These are phyloP conservation scores for Talaromyces proteolyticus DNA, from an alignment of 495 filamentous ascomycete species.

Conservation along the genomic window DNA sequence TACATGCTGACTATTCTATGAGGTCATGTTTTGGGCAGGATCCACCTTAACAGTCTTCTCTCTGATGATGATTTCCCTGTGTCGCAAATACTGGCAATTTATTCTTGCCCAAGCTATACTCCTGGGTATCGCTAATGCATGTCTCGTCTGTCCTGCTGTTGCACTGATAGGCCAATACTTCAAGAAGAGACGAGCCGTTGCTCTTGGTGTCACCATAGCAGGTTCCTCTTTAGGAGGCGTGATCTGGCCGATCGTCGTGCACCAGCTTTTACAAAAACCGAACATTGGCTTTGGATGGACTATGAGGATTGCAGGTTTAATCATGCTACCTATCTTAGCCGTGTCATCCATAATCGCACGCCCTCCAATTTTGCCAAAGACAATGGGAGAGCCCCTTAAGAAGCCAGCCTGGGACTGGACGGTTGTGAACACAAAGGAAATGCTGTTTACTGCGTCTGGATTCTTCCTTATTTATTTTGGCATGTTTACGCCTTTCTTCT, in stretches of 20 bases:
- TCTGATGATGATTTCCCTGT: conserved; percentile 54
- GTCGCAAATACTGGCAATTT: conserved; percentile 55
- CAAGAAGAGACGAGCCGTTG: conserved; percentile 43
- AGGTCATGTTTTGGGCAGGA: conserved; percentile 24
- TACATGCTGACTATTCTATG: no score
- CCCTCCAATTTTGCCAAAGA: conserved; percentile 34
- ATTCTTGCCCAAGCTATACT: conserved; percentile 56
- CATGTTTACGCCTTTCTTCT: conserved; percentile 44
- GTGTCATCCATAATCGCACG: conserved; percentile 30
- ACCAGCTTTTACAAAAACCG: conserved; percentile 22
- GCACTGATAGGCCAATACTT: conserved; percentile 51
- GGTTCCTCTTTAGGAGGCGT: conserved; percentile 56
- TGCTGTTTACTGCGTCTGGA: conserved; percentile 43
- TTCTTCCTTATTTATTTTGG: conserved; percentile 40
- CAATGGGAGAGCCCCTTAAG: neutral
- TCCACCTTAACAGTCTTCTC: conserved; percentile 29
- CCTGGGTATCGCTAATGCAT: conserved; percentile 40
- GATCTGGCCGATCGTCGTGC: conserved; percentile 39
- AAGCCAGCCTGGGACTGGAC: conserved; percentile 3
- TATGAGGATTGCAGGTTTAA: conserved; percentile 42
- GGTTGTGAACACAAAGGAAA: neutral
- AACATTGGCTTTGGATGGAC: conserved; percentile 43
- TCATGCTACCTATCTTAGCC: conserved; percentile 47
- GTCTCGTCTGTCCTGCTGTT: conserved; percentile 47
- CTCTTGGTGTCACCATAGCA: conserved; percentile 47